A percentile compares a stretch with the other conserved stretches of the same genome.
These are phyloP conservation scores for Ustilago trichophora DNA, from an alignment of 1,284 basidiomycete species.

Conservation along the genomic window DNA sequence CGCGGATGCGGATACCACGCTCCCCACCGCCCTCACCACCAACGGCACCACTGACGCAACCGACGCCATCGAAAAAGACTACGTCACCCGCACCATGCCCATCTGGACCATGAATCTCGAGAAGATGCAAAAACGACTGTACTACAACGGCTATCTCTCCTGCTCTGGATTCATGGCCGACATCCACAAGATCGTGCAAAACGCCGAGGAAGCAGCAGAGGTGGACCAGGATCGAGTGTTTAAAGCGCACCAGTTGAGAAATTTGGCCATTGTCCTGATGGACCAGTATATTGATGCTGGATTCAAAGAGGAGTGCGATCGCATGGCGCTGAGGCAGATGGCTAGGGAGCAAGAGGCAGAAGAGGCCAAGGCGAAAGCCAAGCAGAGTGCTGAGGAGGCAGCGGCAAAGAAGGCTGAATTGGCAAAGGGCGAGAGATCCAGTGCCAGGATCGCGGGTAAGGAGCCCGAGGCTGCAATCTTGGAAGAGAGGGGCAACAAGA, in stretches of 20 bases:
- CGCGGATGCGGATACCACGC: background rate
- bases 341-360: constrained; percentile 69
- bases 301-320: constrained; percentile 83
- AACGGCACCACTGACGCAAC: constrained; percentile 8
- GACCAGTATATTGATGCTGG: constrained; percentile 83
- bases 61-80: no score
- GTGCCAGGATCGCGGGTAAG: constrained; percentile 76
- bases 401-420: constrained; percentile 33
- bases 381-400: constrained; percentile 56
- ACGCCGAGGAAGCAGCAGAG: constrained; percentile 73
- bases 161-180: constrained; percentile 88
- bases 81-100: constrained; percentile 52
- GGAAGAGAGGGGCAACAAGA: constrained; percentile 39
- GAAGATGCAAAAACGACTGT: constrained; percentile 85
- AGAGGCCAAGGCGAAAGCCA: constrained; percentile 73
- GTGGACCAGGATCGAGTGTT: constrained; percentile 78
- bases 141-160: constrained; percentile 86
- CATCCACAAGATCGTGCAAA: constrained; percentile 86
- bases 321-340: constrained; percentile 83
- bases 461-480: constrained; percentile 71
- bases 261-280: constrained; percentile 83
- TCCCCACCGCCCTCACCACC: background rate
- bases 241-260: constrained; percentile 89
- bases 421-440: constrained; percentile 51
- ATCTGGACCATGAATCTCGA: constrained; percentile 73